These are phyloP conservation scores for Albugo laibachii DNA, from an alignment of 352 stramenopile species.

Conservation along the genomic window DNA sequence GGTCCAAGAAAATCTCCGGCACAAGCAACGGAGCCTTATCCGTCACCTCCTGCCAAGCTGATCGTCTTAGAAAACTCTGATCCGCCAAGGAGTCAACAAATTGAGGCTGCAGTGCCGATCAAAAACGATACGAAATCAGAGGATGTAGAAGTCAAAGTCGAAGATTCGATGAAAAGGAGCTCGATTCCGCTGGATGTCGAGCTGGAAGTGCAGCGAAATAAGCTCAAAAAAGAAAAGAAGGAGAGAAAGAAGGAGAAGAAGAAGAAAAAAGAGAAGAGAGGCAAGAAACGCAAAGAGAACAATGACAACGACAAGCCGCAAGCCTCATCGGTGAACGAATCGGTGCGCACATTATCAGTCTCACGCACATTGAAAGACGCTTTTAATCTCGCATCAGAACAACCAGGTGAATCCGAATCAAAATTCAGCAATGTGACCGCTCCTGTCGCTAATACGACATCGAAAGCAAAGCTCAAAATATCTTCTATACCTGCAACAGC, in stretches of 20 bases:
- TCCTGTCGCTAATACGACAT: no score
- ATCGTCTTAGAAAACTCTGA: background rate
- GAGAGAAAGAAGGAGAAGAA: conserved; percentile 45
- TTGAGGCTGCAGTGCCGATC: no score
- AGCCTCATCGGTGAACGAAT: background rate
- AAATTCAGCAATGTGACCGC: no score
- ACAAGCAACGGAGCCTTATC: no score
- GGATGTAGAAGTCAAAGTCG: no score
- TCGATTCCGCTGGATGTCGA: background rate
- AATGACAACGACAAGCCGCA: conserved; percentile 26
- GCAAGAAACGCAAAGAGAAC: conserved; percentile 32
- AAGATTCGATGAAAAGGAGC: conserved; percentile 1
- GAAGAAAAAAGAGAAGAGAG: conserved; percentile 33
- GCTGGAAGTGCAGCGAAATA: conserved; percentile 14
- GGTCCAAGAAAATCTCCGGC: background rate
- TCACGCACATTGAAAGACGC: background rate
- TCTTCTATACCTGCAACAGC: background rate
- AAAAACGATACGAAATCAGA: no score
- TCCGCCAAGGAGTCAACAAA: no score
- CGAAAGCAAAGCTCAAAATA: no score
- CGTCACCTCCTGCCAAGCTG: no score
- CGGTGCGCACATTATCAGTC: background rate
- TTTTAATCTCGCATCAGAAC: no score
- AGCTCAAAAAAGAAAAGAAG: conserved; percentile 45
- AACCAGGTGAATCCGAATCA: no score